Evolutionary conservation across 306 rosid species (phyloP).

Genomic region (Vigna nakashimae): DNA sequence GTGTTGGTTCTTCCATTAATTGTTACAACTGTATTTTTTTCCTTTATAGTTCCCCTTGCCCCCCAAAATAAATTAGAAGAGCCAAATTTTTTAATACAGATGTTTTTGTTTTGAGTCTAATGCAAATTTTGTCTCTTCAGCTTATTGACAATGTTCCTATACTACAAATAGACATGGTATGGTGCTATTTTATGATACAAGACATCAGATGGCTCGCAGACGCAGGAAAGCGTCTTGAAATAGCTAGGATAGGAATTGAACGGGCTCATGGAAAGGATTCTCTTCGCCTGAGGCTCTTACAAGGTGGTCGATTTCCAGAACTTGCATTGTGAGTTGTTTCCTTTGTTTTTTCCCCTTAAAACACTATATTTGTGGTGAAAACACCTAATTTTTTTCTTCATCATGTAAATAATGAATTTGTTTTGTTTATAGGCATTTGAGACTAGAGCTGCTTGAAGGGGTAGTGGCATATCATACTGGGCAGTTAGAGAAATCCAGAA

Average conservation of each 20-base stretch:
- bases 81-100: neutral
- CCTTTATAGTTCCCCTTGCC: neutral
- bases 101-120: slow-evolving; percentile 33
- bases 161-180: slow-evolving; percentile 95
- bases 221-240: slow-evolving; percentile 84
- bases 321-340: slow-evolving; percentile 77
- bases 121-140: slow-evolving; percentile 53
- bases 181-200: slow-evolving; percentile 98
- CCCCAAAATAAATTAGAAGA: neutral
- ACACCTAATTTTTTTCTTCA: slow-evolving; percentile 33
- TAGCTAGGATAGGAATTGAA: slow-evolving; percentile 77
- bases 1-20: neutral
- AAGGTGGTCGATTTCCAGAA: slow-evolving; percentile 85
- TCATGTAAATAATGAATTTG: slow-evolving; percentile 21
- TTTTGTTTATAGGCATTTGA: slow-evolving; percentile 64
- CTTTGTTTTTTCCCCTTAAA: neutral
- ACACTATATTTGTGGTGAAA: neutral
- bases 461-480: slow-evolving; percentile 90
- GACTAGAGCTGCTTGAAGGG: slow-evolving; percentile 93
- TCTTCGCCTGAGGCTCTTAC: slow-evolving; percentile 75
- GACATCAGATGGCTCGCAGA: slow-evolving; percentile 84
- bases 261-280: slow-evolving; percentile 89
- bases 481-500: slow-evolving; percentile 69
- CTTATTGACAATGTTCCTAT: slow-evolving; percentile 88
- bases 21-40: neutral